Conservation (phyloP, 345 rosid genomes). For the Moringa oleifera region DNA sequence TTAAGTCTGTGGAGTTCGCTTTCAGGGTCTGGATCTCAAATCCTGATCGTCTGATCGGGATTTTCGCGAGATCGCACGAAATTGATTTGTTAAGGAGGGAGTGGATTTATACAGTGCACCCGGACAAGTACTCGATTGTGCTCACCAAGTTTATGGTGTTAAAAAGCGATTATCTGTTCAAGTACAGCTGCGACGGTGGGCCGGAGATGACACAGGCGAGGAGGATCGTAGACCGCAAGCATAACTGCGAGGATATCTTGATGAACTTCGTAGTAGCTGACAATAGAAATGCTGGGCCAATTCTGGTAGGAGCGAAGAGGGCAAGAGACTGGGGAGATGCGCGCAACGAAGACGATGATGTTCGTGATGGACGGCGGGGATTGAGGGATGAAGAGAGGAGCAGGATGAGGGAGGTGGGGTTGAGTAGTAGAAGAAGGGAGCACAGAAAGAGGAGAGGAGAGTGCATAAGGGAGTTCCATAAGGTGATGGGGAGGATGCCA, state of each 20-base stretch:
- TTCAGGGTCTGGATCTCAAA: slow-evolving; percentile 53
- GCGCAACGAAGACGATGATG: slow-evolving; percentile 31
- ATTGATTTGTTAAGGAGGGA: slow-evolving; percentile 37
- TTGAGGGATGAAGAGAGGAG: slow-evolving; percentile 6
- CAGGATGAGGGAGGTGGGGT: slow-evolving; percentile 43
- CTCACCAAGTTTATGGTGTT: slow-evolving; percentile 69
- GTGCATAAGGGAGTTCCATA: slow-evolving; percentile 55
- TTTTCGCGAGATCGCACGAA: slow-evolving; percentile 60
- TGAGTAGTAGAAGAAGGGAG: slow-evolving; percentile 58
- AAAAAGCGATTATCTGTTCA: slow-evolving; percentile 40
- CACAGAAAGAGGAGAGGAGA: slow-evolving; percentile 74
- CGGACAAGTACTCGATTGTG: slow-evolving; percentile 57
- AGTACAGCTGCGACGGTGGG: slow-evolving; percentile 63
- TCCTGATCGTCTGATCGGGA: slow-evolving; percentile 45
- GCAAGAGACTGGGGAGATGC: slow-evolving; percentile 77
- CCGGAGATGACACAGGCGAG: slow-evolving; percentile 43
- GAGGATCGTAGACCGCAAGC: slow-evolving; percentile 44
- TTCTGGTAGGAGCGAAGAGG: slow-evolving; percentile 61
- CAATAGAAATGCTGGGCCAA: slow-evolving; percentile 43
- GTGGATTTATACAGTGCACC: slow-evolving; percentile 79
- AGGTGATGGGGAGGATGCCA: slow-evolving; percentile 59
- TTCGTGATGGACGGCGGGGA: not conserved
- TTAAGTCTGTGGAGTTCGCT: slow-evolving; percentile 43
- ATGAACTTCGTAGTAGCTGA: slow-evolving; percentile 74
- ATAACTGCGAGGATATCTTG: slow-evolving; percentile 67